Evolutionary conservation across 163 green algal genomes (phyloP).

Genomic region (Scenedesmus sp.): DNA sequence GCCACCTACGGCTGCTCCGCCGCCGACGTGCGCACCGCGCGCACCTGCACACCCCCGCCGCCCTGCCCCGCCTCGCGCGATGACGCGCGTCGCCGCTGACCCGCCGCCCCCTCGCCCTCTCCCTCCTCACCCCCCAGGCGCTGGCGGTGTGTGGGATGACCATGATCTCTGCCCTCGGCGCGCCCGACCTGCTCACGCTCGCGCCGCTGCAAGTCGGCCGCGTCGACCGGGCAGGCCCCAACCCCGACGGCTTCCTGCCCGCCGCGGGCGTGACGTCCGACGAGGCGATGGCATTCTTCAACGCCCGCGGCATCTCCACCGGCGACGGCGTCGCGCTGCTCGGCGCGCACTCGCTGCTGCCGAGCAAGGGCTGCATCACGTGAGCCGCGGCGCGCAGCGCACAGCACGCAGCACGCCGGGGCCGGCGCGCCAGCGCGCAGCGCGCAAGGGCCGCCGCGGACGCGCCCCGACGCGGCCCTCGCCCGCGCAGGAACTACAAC

Average conservation of each 20-base stretch:
- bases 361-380: not conserved
- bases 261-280: not conserved
- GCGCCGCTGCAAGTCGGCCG: not conserved
- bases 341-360: not conserved
- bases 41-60: too few relatives aligned
- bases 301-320: not conserved
- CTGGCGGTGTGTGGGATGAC: slow-evolving; percentile 7
- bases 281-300: slow-evolving; percentile 11
- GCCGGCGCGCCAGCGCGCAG: too few relatives aligned
- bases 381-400: too few relatives aligned
- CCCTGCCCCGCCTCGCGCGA: not conserved
- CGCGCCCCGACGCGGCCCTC: too few relatives aligned
- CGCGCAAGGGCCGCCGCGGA: too few relatives aligned
- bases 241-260: not conserved
- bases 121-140: not conserved
- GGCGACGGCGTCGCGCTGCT: not conserved
- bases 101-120: not conserved
- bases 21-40: not conserved
- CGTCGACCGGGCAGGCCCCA: not conserved
- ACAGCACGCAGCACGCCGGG: too few relatives aligned
- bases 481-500: too few relatives aligned
- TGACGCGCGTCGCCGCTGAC: not conserved
- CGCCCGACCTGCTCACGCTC: not conserved
- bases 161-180: not conserved
- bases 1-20: not conserved